Conservation (phyloP, 257 asterid genomes). For the Nicotiana tomentosiformis region DNA sequence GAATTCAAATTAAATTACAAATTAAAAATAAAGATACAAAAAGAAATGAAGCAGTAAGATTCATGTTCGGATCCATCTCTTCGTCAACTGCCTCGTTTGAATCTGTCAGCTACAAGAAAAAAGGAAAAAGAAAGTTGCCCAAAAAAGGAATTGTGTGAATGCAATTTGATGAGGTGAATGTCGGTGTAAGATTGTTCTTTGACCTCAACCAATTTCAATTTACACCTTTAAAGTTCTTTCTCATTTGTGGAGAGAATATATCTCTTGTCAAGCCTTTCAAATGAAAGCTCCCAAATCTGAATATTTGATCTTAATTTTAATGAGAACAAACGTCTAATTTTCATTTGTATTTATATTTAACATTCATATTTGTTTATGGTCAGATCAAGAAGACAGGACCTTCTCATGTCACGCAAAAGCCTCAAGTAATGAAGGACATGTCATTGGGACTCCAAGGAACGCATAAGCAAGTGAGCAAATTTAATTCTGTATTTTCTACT, state of each 20-base stretch:
- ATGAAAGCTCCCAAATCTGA: background rate
- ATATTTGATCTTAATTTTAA: background rate
- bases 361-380: background rate
- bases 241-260: background rate
- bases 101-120: constrained; percentile 1
- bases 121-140: background rate
- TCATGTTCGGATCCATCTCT: background rate
- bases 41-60: background rate
- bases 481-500: background rate
- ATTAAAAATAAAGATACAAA: too few species aligned
- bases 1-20: background rate
- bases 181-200: background rate
- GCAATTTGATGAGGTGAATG: background rate
- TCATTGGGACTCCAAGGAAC: background rate
- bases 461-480: constrained; percentile 1
- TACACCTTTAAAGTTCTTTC: background rate
- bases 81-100: background rate
- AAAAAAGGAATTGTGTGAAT: background rate
- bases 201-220: background rate
- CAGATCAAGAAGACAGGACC: background rate
- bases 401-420: background rate
- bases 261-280: background rate
- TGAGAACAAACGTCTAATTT: background rate
- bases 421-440: background rate
- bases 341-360: background rate